Conservation (phyloP, 2,329 filamentous ascomycete species). For the Endoconidiophora laricicola region DNA sequence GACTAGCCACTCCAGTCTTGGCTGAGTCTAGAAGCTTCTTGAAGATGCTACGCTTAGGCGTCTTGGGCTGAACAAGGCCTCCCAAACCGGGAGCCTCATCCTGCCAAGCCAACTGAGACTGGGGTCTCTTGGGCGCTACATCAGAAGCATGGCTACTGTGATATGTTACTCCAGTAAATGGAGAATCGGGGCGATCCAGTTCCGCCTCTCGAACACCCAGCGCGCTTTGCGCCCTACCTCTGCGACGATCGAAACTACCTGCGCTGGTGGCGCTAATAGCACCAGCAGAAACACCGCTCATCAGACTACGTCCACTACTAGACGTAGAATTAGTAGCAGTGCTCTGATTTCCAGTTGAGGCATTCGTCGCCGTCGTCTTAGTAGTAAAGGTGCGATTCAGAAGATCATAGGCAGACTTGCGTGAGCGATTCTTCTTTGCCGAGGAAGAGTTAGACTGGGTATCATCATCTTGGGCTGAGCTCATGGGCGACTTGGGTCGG, state of each 20-base stretch:
- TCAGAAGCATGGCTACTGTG: conserved; percentile 70
- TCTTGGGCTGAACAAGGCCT: conserved; percentile 58
- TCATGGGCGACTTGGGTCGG: conserved; percentile 43
- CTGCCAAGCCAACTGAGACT: conserved; percentile 49
- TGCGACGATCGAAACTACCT: conserved; percentile 73
- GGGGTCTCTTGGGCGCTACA: conserved; percentile 28
- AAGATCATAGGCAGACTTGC: conserved; percentile 67
- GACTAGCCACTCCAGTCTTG: conserved; percentile 80
- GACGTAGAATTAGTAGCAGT: conserved; percentile 59
- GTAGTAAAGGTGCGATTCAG: conserved; percentile 72
- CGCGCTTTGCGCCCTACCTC: conserved; percentile 45
- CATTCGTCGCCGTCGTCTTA: conserved; percentile 70
- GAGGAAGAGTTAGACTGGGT: conserved; percentile 1
- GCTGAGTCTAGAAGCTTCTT: conserved; percentile 89
- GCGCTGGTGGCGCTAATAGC: conserved; percentile 91
- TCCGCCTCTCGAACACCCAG: conserved; percentile 43
- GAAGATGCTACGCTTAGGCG: conserved; percentile 79
- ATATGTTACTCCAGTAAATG: conserved; percentile 69
- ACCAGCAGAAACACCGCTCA: conserved; percentile 84
- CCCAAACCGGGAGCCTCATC: conserved; percentile 58
- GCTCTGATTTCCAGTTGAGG: conserved; percentile 56
- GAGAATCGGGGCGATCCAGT: conserved; percentile 39
- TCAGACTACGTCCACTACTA: conserved; percentile 68
- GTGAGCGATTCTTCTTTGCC: conserved; percentile 34
- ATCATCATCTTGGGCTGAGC: conserved; percentile 20